These are phyloP conservation scores for Platismatia glauca DNA, from an alignment of 495 filamentous ascomycete species.

Conservation along the genomic window DNA sequence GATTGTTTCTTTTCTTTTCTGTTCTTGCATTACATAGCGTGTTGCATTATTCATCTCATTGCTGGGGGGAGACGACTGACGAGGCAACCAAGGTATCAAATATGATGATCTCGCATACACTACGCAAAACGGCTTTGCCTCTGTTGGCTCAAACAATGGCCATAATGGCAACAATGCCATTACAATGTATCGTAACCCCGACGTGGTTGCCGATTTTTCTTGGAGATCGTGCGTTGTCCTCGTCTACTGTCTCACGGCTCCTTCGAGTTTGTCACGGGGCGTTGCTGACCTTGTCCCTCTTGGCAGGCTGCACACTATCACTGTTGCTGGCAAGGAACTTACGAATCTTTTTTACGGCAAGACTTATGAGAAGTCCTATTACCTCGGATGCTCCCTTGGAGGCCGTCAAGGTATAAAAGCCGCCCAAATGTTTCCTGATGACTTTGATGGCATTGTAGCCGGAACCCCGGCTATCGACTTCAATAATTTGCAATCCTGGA, in stretches of 20 bases:
- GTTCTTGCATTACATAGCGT: background rate
- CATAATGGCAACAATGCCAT: slow-evolving; percentile 46
- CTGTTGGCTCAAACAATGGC: slow-evolving; percentile 49
- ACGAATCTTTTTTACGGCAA: slow-evolving; percentile 40
- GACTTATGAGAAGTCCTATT: slow-evolving; percentile 42
- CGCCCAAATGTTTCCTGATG: slow-evolving; percentile 41
- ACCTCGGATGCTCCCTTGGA: slow-evolving; percentile 49
- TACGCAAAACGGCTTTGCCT: slow-evolving; percentile 43
- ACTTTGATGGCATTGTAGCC: slow-evolving; percentile 60
- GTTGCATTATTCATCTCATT: background rate
- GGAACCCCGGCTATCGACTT: slow-evolving; percentile 48
- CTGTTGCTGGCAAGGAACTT: slow-evolving; percentile 43
- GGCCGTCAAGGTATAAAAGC: slow-evolving; percentile 47
- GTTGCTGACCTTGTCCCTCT: slow-evolving; percentile 12
- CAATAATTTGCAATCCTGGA: slow-evolving; percentile 45
- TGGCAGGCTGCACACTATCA: slow-evolving; percentile 38
- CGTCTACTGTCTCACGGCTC: background rate
- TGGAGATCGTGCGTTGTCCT: slow-evolving; percentile 31
- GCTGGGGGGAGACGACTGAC: slow-evolving; percentile 13
- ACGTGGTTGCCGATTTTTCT: slow-evolving; percentile 43
- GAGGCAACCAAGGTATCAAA: slow-evolving; percentile 34
- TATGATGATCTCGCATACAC: slow-evolving; percentile 40
- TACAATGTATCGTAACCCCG: slow-evolving; percentile 42
- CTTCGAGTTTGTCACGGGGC: background rate
- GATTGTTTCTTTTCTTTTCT: background rate